Evolutionary conservation across 257 asterid species (phyloP).

Genomic region (Forsythia viridissima): DNA sequence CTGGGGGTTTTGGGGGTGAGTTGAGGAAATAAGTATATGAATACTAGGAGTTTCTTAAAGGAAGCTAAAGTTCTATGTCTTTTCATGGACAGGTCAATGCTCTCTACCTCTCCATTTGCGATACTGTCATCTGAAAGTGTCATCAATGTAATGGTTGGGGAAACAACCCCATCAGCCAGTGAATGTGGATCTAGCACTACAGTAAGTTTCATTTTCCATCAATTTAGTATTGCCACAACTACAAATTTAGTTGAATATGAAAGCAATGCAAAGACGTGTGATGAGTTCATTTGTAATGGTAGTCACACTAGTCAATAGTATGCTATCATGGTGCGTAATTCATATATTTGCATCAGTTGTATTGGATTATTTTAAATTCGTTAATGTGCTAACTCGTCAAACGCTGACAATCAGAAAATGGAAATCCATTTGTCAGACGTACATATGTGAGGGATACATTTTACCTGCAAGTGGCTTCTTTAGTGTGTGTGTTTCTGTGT

Average conservation of each 20-base stretch:
- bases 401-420: neutral
- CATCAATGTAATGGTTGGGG: slow-evolving; percentile 48
- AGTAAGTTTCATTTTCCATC: slow-evolving; percentile 44
- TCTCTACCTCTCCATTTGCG: slow-evolving; percentile 58
- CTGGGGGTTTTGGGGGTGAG: neutral
- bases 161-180: slow-evolving; percentile 58
- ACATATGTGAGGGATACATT: neutral
- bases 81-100: slow-evolving; percentile 57
- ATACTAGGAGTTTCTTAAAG: slow-evolving; percentile 13
- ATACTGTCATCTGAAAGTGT: slow-evolving; percentile 73
- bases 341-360: neutral
- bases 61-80: slow-evolving; percentile 21
- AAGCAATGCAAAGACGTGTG: neutral
- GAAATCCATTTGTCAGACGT: neutral
- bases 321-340: neutral
- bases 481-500: no score
- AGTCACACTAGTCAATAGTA: neutral
- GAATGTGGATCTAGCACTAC: slow-evolving; percentile 69
- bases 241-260: neutral
- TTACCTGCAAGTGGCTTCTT: neutral
- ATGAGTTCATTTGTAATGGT: neutral
- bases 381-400: neutral
- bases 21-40: neutral
- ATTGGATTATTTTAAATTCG: neutral
- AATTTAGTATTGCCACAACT: slow-evolving; percentile 7